Conservation (phyloP, 2,329 filamentous ascomycete genomes). For the Bisporella sp. region DNA sequence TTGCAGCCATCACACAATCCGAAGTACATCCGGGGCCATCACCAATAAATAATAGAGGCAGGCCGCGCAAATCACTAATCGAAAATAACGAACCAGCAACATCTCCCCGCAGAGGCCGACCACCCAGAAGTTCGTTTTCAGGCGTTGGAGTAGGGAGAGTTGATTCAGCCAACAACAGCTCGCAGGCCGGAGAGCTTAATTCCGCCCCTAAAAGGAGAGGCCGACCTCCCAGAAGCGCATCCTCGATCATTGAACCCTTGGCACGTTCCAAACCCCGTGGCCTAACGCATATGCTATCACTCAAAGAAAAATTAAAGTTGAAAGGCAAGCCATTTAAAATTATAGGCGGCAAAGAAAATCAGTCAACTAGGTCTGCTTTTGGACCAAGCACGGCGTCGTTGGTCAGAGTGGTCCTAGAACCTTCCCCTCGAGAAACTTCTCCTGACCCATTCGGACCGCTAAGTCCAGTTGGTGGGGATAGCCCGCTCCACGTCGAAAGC, state of each 20-base stretch:
- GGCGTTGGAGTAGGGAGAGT: not conserved
- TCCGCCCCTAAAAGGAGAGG: constrained; percentile 2
- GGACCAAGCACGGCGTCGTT: not conserved
- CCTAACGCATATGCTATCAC: constrained; percentile 15
- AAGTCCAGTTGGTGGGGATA: constrained; percentile 1
- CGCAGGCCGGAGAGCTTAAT: not conserved
- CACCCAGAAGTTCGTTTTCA: constrained; percentile 1
- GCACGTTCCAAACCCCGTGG: not conserved
- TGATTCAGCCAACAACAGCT: not conserved
- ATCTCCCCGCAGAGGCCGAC: not conserved
- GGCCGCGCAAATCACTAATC: not conserved
- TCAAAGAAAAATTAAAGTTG: constrained; percentile 24
- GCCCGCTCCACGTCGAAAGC: not conserved
- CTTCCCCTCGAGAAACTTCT: not conserved
- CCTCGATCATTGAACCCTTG: not conserved
- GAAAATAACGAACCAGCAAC: constrained; percentile 1
- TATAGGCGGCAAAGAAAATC: constrained; percentile 12
- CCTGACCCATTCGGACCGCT: not conserved
- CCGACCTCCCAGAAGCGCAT: constrained; percentile 17
- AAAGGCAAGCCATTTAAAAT: constrained; percentile 24
- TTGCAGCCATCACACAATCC: too few species aligned
- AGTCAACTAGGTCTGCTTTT: not conserved
- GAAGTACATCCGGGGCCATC: too few species aligned
- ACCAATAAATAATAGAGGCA: not conserved
- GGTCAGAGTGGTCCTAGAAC: not conserved